Evolutionary conservation across 2,329 filamentous ascomycete species (phyloP).

Genomic region (Calonectria pseudoturangicola): DNA sequence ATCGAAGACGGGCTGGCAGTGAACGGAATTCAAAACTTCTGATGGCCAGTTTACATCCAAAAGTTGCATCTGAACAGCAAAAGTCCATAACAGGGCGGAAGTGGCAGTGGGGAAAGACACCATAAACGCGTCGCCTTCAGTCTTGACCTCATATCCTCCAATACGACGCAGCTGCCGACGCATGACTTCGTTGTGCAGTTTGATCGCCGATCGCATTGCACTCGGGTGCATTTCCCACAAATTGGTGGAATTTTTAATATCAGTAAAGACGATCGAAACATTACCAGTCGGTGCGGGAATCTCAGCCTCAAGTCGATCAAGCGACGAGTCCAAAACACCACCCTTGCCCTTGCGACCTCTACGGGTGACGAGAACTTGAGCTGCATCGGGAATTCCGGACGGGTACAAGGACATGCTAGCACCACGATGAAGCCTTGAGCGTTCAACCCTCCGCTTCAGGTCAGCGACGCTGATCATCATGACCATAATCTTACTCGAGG

Average conservation of each 20-base stretch:
- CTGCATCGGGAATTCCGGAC: slow-evolving; percentile 82
- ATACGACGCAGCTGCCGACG: slow-evolving; percentile 93
- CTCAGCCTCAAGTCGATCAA: slow-evolving; percentile 90
- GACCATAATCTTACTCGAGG: slow-evolving; percentile 97
- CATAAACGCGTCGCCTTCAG: slow-evolving; percentile 99
- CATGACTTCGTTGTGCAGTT: slow-evolving; percentile 98
- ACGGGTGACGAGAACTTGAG: slow-evolving; percentile 77
- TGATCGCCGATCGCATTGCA: slow-evolving; percentile 97
- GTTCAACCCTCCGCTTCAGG: slow-evolving; percentile 87
- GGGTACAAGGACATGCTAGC: slow-evolving; percentile 91
- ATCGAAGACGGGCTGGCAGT: slow-evolving; percentile 88
- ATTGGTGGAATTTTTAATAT: slow-evolving; percentile 98
- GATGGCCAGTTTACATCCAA: slow-evolving; percentile 94
- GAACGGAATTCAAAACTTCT: slow-evolving; percentile 90
- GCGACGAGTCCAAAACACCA: slow-evolving; percentile 86
- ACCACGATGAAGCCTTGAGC: slow-evolving; percentile 82
- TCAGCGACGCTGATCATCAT: slow-evolving; percentile 98
- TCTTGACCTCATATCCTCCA: slow-evolving; percentile 99
- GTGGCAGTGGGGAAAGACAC: slow-evolving; percentile 98
- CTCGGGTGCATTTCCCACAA: slow-evolving; percentile 97
- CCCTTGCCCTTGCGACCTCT: slow-evolving; percentile 78
- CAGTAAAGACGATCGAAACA: slow-evolving; percentile 95
- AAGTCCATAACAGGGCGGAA: slow-evolving; percentile 95
- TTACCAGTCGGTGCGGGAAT: slow-evolving; percentile 94
- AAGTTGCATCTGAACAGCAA: slow-evolving; percentile 91